phyloP scores from a whole-genome alignment of 805 yeast species.

The Starmerella stigmatis region DNA sequence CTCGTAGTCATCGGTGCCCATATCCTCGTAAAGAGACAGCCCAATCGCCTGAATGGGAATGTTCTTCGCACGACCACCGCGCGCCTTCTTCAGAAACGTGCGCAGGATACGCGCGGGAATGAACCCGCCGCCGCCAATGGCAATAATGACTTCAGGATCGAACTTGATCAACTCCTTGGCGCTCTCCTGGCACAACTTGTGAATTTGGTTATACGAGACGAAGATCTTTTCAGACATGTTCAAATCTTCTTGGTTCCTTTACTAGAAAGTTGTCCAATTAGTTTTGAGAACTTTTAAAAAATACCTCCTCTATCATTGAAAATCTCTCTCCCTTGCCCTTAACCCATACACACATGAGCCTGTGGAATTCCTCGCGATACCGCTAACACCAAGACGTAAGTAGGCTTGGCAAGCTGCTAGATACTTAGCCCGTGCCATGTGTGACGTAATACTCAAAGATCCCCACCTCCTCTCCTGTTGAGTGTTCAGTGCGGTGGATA shows the following conservation, averaged over 20 bases:
- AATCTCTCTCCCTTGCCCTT: too few species aligned
- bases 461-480: too few species aligned
- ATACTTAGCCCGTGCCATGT: too few species aligned
- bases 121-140: conserved; percentile 95
- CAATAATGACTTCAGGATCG: conserved; percentile 83
- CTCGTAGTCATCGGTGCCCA: conserved; percentile 41
- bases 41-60: conserved; percentile 92
- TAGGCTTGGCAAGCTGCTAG: too few species aligned
- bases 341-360: too few species aligned
- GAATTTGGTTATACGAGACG: conserved; percentile 71
- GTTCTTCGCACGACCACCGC: conserved; percentile 53
- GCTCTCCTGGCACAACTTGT: conserved; percentile 66
- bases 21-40: conserved; percentile 78
- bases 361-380: too few species aligned
- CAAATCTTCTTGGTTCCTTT: neutral
- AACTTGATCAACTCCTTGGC: conserved; percentile 48
- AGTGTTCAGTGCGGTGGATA: too few species aligned
- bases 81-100: conserved; percentile 58
- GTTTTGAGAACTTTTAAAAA: too few species aligned
- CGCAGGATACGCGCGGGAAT: conserved; percentile 95
- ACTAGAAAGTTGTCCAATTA: too few species aligned
- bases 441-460: too few species aligned
- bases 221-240: conserved; percentile 34
- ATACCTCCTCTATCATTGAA: too few species aligned
- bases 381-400: too few species aligned